A percentile compares a stretch with the other conserved stretches of the same genome.
Evolutionary conservation across 1,284 basidiomycete species (phyloP).

Genomic region (Thelephora terrestris): DNA sequence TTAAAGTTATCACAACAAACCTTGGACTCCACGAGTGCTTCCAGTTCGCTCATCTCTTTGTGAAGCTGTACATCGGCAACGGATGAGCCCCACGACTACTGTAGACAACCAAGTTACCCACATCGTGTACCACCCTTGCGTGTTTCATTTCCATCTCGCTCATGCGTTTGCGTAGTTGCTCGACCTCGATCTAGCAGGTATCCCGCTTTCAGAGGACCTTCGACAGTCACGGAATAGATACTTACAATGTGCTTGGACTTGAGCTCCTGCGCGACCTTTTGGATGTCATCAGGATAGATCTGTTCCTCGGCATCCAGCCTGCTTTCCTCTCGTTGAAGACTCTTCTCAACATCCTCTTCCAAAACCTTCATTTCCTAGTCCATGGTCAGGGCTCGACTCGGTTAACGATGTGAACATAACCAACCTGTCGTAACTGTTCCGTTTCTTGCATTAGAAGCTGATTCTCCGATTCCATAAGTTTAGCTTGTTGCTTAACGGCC

Average conservation of each 20-base stretch:
- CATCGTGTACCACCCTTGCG: constrained; percentile 61
- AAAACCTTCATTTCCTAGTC: constrained; percentile 60
- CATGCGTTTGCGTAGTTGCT: constrained; percentile 59
- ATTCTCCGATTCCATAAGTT: constrained; percentile 70
- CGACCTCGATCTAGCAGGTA: constrained; percentile 43
- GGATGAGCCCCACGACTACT: not conserved
- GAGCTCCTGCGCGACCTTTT: constrained; percentile 38
- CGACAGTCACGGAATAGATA: constrained; percentile 3
- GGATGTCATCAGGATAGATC: constrained; percentile 22
- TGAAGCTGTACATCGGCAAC: constrained; percentile 46
- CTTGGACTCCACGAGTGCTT: constrained; percentile 85
- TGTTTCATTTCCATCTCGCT: constrained; percentile 65
- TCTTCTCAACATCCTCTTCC: constrained; percentile 68
- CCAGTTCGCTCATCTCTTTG: constrained; percentile 85
- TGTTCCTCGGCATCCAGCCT: constrained; percentile 26
- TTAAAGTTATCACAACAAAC: constrained; percentile 21
- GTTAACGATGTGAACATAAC: constrained; percentile 5
- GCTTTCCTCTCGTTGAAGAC: constrained; percentile 41
- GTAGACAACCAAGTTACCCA: constrained; percentile 24
- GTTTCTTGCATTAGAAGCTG: constrained; percentile 62
- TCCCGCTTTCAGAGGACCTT: constrained; percentile 5
- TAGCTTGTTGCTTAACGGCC: constrained; percentile 52
- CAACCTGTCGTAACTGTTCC: constrained; percentile 67
- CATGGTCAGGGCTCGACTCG: not conserved
- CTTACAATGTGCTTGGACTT: constrained; percentile 45